A percentile compares a stretch with the other conserved stretches of the same genome.
Evolutionary conservation across 75 land plant species (phyloP).

Genomic region (Larix kaempferi): DNA sequence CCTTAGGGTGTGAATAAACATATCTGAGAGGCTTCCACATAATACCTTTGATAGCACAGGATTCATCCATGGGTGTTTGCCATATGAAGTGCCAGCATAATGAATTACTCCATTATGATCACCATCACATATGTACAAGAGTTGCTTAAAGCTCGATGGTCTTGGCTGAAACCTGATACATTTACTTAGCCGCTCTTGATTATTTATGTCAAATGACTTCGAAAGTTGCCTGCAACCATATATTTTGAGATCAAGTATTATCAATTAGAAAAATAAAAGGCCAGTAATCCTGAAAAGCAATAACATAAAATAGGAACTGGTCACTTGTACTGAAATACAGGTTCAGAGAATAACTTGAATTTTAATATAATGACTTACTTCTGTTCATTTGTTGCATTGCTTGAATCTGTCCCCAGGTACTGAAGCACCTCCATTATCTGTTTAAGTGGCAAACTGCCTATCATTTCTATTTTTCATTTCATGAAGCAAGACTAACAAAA

Average conservation of each 20-base stretch:
- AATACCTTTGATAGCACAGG: conserved; percentile 84
- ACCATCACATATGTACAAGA: conserved; percentile 90
- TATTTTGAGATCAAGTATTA: background rate
- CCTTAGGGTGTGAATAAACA: background rate
- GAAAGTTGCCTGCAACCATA: conserved; percentile 17
- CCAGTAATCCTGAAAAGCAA: background rate
- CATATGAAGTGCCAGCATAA: conserved; percentile 92
- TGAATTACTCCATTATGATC: conserved; percentile 91
- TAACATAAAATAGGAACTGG: background rate
- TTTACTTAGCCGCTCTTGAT: conserved; percentile 27
- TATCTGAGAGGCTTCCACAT: background rate
- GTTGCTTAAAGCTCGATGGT: conserved; percentile 77
- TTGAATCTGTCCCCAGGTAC: conserved; percentile 26
- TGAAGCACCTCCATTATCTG: conserved; percentile 68
- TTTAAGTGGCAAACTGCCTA: conserved; percentile 1
- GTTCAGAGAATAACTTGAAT: background rate
- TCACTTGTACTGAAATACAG: too few relatives aligned
- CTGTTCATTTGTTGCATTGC: conserved; percentile 14
- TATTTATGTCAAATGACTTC: conserved; percentile 14
- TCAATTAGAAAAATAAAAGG: background rate
- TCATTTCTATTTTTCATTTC: background rate
- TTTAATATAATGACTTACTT: conserved; percentile 23
- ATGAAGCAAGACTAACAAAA: background rate
- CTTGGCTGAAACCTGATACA: conserved; percentile 67
- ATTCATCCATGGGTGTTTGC: conserved; percentile 91